These are phyloP conservation scores for Corymbia citriodora DNA, from an alignment of 441 rosid genomes.

Conservation along the genomic window DNA sequence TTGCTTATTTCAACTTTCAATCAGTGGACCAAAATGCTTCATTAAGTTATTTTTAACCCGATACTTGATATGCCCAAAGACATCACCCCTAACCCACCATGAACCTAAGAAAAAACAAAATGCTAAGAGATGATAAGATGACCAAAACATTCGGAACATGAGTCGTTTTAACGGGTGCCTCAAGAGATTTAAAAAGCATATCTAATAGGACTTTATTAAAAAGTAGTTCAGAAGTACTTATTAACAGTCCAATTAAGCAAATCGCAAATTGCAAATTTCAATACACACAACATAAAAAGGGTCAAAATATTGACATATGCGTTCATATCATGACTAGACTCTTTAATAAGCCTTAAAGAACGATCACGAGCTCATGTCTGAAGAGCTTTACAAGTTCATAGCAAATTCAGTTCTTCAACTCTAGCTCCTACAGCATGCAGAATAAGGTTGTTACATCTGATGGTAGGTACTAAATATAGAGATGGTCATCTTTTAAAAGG, in stretches of 20 bases:
- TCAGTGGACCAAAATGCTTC: background rate
- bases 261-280: background rate
- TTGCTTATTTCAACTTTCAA: background rate
- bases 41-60: background rate
- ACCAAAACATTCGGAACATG: background rate
- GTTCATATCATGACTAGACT: background rate
- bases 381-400: background rate
- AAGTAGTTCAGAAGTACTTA: accelerated
- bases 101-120: background rate
- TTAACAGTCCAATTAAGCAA: background rate
- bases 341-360: background rate
- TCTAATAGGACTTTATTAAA: background rate
- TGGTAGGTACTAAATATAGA: background rate
- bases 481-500: background rate
- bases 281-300: background rate
- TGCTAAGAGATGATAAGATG: background rate
- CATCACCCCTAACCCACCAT: background rate
- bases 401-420: background rate
- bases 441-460: background rate
- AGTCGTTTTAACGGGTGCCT: background rate
- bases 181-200: background rate
- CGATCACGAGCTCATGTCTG: background rate
- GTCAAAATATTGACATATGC: background rate
- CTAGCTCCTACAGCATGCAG: background rate
- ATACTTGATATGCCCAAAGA: background rate